phyloP scores from a whole-genome alignment of 169 alveolate species.

The Plasmodium vivax region DNA sequence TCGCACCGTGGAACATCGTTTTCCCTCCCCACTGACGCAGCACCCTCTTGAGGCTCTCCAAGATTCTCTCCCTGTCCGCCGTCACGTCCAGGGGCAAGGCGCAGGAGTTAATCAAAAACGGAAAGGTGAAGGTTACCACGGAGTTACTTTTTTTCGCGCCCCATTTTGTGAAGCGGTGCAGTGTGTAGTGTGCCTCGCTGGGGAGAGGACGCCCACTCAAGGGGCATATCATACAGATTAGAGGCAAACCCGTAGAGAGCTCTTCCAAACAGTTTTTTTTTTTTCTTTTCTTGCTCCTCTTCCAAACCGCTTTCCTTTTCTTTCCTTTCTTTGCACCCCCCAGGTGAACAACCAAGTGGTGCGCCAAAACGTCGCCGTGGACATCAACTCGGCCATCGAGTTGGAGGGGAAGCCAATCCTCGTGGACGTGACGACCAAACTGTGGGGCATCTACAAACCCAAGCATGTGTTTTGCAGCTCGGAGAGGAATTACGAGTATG shows the following conservation, averaged over 20 bases:
- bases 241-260: neutral
- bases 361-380: constrained; percentile 10
- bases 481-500: constrained; percentile 50
- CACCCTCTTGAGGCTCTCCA: constrained; percentile 32
- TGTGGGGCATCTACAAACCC: constrained; percentile 72
- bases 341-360: constrained; percentile 61
- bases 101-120: constrained; percentile 57
- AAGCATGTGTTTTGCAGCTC: constrained; percentile 60
- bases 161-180: neutral
- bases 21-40: neutral
- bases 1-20: neutral
- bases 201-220: neutral
- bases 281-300: neutral
- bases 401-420: constrained; percentile 7
- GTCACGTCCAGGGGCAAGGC: constrained; percentile 68
- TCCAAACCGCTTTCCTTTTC: neutral
- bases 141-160: neutral
- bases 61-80: constrained; percentile 50
- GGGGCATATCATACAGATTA: neutral
- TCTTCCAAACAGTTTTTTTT: too few species aligned
- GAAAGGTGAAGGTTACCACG: constrained; percentile 39
- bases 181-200: neutral
- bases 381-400: constrained; percentile 40
- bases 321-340: neutral
- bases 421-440: constrained; percentile 47